Base-by-base conservation (phyloP, 2,329 filamentous ascomycete species). In the Paecilomyces fulvus region DNA sequence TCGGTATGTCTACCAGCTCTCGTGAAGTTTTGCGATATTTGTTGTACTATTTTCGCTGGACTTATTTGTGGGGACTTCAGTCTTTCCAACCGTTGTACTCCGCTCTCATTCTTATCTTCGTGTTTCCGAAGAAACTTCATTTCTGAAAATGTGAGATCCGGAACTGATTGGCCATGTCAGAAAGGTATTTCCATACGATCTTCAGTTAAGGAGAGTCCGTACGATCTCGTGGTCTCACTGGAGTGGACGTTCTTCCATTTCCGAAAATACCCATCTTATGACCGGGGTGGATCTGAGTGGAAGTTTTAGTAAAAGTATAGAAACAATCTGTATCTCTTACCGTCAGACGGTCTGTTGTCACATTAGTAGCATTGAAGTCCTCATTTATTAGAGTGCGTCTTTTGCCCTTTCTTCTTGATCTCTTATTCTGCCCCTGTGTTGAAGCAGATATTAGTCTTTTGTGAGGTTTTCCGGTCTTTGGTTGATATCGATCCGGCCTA, bases 301-400 rank as follows among this genome's bases (percentile, higher is more conserved):
- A 30, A 52, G 3, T 23, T 3, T 33, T 17, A 23, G 10, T 2
- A 28, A 9, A 28, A 12, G 28, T 49, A 23, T 12, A 54, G 4
- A 2, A 33, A 53, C 30, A 49, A 23, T 30, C 23, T 17, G 28
- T 48, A 20, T 46, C 12, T 20, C 75, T 63, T 65, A 83, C 82
- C 14, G 81, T 83, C 54, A 84, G 69, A 9, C 80, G 76, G n/a
- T 76, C 70, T 52, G 75, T 75, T 10, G 77, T 67, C 48, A 87
- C 76, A 53, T 79, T 79, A 3, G 77, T 67, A 0, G 84, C 84
- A 11, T 72, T 72, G 59, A 87, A 88, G 20, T 79, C 79, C 6
- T 75, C 68, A 20, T 49, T 52, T 68, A 84, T 79, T 7, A 85
- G 72, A 46, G 80, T 63, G 28, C 67, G 64, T 49, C 61, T 69